Evolutionary conservation across 768 basidiomycete species (phyloP), one percentile per base, ranked within the genome.

Genomic region (Epithele typhae): DNA sequence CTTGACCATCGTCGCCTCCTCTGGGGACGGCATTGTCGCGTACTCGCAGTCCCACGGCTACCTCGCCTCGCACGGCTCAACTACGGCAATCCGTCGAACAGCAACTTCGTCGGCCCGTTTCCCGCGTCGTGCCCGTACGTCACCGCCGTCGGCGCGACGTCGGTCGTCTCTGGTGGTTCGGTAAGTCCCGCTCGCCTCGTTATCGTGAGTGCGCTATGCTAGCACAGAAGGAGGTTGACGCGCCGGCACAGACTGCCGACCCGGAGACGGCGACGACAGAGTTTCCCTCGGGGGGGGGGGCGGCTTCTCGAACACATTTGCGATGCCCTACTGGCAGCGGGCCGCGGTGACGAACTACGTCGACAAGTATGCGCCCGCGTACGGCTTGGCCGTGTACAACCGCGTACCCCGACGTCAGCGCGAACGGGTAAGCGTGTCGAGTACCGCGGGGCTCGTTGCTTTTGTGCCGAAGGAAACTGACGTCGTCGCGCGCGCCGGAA

Each of bases 1-100:
- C 32, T 55, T 56, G 3, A 64, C 72, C 4, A 38, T 74, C 19
- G 53, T 75, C 22, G 76, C 68, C 46, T 61, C 63, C 37, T 69
- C 71, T 6, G 73, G 73, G 18, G 70, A 75, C 41, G 52, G 53
- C 21, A 71, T 72, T 44, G 73, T 74, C 24, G 67, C 68, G 32
- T 43, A 23, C 6, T 1, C 37, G 38, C 18, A 45, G 33, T 4
- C 54, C 49, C n/a, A 52, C 25, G 9, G 43, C n/a, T 73, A 72
- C 49, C 42, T 72, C 33, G 54, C 57, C 4, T 18, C 63, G 3
- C 48, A 48, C 2, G 67, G 70, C 23, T 34, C 21, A 33, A 40
- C 18, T 4, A 14, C 5, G 46, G 46, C 23, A 37, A 34, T 30
- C n/a, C 32, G 12, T 5, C 24, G 2, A 30, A 30, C 4, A 17